These are phyloP conservation scores for Schizophyllum amplum DNA, from an alignment of 1,284 basidiomycete species.

Conservation along the genomic window DNA sequence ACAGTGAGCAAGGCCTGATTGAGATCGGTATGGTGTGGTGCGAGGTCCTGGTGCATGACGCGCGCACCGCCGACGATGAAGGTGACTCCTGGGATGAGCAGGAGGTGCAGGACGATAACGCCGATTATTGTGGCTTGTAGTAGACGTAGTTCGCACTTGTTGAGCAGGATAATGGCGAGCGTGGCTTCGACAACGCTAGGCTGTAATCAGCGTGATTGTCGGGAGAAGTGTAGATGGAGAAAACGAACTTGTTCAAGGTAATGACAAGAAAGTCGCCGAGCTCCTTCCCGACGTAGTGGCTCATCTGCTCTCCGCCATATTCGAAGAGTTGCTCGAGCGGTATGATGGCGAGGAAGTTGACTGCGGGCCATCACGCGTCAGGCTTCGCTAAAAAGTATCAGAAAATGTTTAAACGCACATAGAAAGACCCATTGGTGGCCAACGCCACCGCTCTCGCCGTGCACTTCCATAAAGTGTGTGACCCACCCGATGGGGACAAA, in stretches of 20 bases:
- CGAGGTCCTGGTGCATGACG: constrained; percentile 36
- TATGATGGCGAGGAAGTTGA: constrained; percentile 6
- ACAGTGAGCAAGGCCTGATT: constrained; percentile 61
- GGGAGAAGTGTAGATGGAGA: too few relatives aligned
- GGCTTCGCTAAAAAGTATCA: constrained; percentile 3
- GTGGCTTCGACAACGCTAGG: constrained; percentile 57
- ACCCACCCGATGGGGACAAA: constrained; percentile 60
- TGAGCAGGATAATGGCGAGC: constrained; percentile 55
- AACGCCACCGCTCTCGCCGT: constrained; percentile 18
- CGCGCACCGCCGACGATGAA: constrained; percentile 41
- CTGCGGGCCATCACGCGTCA: neutral
- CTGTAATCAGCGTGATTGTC: too few relatives aligned
- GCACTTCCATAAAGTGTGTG: constrained; percentile 34
- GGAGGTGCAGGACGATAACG: constrained; percentile 42
- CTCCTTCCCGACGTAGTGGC: constrained; percentile 46
- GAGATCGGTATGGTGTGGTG: constrained; percentile 44
- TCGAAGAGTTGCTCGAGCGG: constrained; percentile 9
- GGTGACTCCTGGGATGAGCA: constrained; percentile 41
- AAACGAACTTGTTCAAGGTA: constrained; percentile 51
- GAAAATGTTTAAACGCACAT: constrained; percentile 22
- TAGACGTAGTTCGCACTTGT: constrained; percentile 50
- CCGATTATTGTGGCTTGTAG: constrained; percentile 42
- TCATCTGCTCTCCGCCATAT: constrained; percentile 49
- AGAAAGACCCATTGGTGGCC: constrained; percentile 25
- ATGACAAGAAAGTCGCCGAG: constrained; percentile 51